Evolutionary conservation across 179 eudicot genomes (phyloP).

Genomic region (Monotropa hypopitys): DNA sequence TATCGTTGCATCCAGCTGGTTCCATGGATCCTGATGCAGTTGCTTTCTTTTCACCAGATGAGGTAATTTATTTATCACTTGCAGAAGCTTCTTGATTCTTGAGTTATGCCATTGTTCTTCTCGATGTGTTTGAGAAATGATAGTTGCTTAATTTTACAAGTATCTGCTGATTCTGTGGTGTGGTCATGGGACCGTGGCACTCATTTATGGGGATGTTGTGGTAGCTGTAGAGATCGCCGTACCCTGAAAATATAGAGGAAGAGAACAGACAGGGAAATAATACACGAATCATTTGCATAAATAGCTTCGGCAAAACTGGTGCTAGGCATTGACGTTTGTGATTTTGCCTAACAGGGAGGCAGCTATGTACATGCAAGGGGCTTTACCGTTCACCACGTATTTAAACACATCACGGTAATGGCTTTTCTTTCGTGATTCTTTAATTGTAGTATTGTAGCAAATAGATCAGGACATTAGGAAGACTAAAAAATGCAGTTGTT

Average conservation of each 20-base stretch:
- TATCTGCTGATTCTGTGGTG: too few relatives aligned
- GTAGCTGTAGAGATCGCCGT: neutral
- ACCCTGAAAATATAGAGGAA: neutral
- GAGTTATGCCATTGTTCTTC: too few relatives aligned
- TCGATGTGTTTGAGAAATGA: neutral
- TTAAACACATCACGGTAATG: slow-evolving; percentile 61
- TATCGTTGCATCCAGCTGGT: slow-evolving; percentile 86
- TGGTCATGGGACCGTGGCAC: too few relatives aligned
- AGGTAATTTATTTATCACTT: slow-evolving; percentile 32
- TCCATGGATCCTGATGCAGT: slow-evolving; percentile 84
- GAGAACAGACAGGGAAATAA: neutral
- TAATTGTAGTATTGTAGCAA: neutral
- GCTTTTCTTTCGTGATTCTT: neutral
- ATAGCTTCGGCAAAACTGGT: neutral
- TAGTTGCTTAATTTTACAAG: neutral
- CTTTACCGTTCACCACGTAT: slow-evolving; percentile 53
- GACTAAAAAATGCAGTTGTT: neutral
- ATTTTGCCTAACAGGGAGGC: slow-evolving; percentile 56
- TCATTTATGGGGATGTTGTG: neutral
- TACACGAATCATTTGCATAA: neutral
- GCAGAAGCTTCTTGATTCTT: neutral
- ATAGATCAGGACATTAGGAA: neutral
- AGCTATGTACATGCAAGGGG: slow-evolving; percentile 88
- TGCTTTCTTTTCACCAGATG: slow-evolving; percentile 92
- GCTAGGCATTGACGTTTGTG: slow-evolving; percentile 1